Percentiles rank a stretch among this genome's conserved stretches.
Evolutionary conservation across 139 green algal genomes (phyloP).

Genomic region (Nannochloris sp.): DNA sequence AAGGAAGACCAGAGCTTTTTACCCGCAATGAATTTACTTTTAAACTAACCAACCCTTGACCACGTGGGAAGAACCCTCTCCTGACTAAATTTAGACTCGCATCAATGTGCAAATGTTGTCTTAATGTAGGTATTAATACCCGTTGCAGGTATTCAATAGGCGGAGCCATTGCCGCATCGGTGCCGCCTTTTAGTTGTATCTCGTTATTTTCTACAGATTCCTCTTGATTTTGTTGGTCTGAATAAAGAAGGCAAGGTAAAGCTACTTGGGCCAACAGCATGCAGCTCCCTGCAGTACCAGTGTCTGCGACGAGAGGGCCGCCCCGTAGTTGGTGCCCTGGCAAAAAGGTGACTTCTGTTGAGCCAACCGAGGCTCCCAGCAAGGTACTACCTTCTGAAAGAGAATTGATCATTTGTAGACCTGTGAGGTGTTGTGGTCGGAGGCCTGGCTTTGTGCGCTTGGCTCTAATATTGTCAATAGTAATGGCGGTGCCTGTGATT

Average conservation of each 20-base stretch:
- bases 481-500: slow-evolving; percentile 35
- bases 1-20: slow-evolving; percentile 28
- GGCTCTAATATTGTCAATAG: slow-evolving; percentile 48
- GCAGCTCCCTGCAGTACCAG: slow-evolving; percentile 65
- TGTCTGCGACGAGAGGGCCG: slow-evolving; percentile 46
- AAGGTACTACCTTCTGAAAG: slow-evolving; percentile 44
- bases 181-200: slow-evolving; percentile 62
- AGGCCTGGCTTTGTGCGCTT: slow-evolving; percentile 31
- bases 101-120: slow-evolving; percentile 28
- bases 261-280: slow-evolving; percentile 64
- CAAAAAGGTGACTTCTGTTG: slow-evolving; percentile 30
- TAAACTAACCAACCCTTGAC: slow-evolving; percentile 44
- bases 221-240: neutral
- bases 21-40: slow-evolving; percentile 19
- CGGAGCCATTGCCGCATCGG: slow-evolving; percentile 68
- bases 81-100: slow-evolving; percentile 34
- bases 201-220: neutral
- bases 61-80: slow-evolving; percentile 69
- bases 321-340: slow-evolving; percentile 18
- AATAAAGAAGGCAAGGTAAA: slow-evolving; percentile 42
- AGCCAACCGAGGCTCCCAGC: slow-evolving; percentile 19
- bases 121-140: slow-evolving; percentile 61
- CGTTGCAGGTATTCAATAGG: slow-evolving; percentile 62
- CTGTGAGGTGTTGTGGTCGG: slow-evolving; percentile 47
- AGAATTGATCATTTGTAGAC: slow-evolving; percentile 43